phyloP scores from a whole-genome alignment of 805 yeast species.

The Schwanniomyces sp. region DNA sequence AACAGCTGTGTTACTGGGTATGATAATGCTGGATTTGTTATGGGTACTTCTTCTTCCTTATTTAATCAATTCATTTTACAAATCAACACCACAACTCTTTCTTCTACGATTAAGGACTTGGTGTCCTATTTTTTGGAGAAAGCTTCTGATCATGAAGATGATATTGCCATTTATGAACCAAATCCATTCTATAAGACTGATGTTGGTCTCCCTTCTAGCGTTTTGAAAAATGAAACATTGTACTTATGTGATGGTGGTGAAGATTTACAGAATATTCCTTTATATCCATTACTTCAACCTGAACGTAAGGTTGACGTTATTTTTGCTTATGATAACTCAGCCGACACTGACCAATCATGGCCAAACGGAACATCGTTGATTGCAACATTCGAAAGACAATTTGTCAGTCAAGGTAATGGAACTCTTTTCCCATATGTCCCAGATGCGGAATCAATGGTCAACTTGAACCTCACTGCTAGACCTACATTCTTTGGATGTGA shows the following conservation, averaged over 20 bases:
- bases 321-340: constrained; percentile 40
- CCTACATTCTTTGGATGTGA: constrained; percentile 88
- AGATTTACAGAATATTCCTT: constrained; percentile 38
- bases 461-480: constrained; percentile 57
- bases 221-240: constrained; percentile 23
- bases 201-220: constrained; percentile 23
- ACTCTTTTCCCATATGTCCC: constrained; percentile 83
- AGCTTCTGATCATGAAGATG: constrained; percentile 53
- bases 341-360: constrained; percentile 32
- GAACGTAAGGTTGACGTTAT: constrained; percentile 33
- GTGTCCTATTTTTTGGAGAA: constrained; percentile 21
- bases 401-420: constrained; percentile 47
- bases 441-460: constrained; percentile 58
- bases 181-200: constrained; percentile 56
- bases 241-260: constrained; percentile 43
- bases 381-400: constrained; percentile 35
- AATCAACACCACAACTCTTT: constrained; percentile 43
- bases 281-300: constrained; percentile 37
- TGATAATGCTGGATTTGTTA: constrained; percentile 78
- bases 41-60: constrained; percentile 81
- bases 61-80: constrained; percentile 68
- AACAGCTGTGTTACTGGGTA: constrained; percentile 61
- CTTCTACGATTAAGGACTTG: constrained; percentile 18
- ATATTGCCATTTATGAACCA: constrained; percentile 69
- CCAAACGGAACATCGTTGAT: constrained; percentile 38